These are phyloP conservation scores for Graphiopsis chlorocephala DNA, from an alignment of 2,329 filamentous ascomycete genomes.

Conservation along the genomic window DNA sequence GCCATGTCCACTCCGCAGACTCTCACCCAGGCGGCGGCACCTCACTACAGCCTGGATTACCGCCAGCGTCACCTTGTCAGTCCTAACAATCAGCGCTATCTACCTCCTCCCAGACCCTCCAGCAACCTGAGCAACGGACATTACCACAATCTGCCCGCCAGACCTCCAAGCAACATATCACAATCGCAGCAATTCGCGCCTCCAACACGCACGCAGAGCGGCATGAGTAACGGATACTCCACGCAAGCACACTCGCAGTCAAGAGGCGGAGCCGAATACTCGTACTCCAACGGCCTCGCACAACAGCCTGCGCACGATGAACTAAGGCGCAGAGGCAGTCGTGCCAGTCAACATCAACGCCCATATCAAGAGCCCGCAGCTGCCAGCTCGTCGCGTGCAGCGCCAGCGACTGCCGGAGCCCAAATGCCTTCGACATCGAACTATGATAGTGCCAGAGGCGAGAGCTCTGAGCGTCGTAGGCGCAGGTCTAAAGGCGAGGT, in stretches of 20 bases:
- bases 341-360: conserved; percentile 24
- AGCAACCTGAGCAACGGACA: conserved; percentile 34
- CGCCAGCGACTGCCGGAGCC: conserved; percentile 12
- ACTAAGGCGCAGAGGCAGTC: conserved; percentile 28
- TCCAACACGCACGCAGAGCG: conserved; percentile 30
- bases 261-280: conserved; percentile 17
- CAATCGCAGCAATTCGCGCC: conserved; percentile 26
- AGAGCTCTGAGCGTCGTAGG: conserved; percentile 19
- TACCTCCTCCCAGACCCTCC: conserved; percentile 33
- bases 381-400: conserved; percentile 11
- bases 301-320: conserved; percentile 26
- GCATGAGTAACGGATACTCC: conserved; percentile 30
- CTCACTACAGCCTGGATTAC: conserved; percentile 30
- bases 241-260: conserved; percentile 25
- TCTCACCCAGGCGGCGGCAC: conserved; percentile 32
- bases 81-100: conserved; percentile 31
- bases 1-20: conserved; percentile 34
- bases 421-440: conserved; percentile 5
- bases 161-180: conserved; percentile 33
- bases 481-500: conserved; percentile 28
- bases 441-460: conserved; percentile 5
- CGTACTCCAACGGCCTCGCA: conserved; percentile 24
- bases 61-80: conserved; percentile 30
- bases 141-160: conserved; percentile 31
- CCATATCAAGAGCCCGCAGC: conserved; percentile 13